Base-by-base conservation (phyloP, 2,329 filamentous ascomycete species). In the Fusarium decemcellulare region DNA sequence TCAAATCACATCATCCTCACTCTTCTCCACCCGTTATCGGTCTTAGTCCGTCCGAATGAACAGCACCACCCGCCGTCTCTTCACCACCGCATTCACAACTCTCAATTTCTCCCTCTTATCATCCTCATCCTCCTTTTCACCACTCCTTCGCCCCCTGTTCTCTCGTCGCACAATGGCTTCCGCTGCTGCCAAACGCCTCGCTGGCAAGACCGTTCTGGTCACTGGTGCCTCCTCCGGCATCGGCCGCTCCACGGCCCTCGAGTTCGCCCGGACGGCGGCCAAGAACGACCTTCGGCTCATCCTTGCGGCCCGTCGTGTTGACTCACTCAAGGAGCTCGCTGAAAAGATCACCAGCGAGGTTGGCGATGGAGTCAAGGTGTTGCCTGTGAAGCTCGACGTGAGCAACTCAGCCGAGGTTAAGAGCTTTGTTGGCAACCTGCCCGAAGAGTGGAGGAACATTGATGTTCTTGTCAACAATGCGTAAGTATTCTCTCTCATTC, bases 401-500 rank as follows among this genome's bases (percentile, higher is more conserved):
- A 95, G 92, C 84, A 92, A 92, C 62, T 85, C 93, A 0, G 88
- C 90, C 4, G 90, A 96, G 76, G 87, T 98, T 5, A 86, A 86
- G 55, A 83, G 81, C 42, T 95, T 98, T 76, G 90, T 98, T 12
- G 82, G 81, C 2, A 87, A 85, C 42, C 81, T 98, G 74, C 95
- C 95, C 0, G 88, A 90, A 65, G 95, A 94, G 77, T 98, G 93
- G 83, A 90, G 88, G 79, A 90, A 94, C 29, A 92, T 98, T 70
- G 89, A 98, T 79, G 87, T 98, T 4, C 83, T 99, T 63, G 93
- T 99, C 29, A 99, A 99, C 83, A 98, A 98, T 85, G 95, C 95
- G 93, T 97, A 81, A 79, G 92, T 85, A 18, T 11, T 46, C 34
- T 14, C 18, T 40, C 18, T 44, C 23, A 8, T 50, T 16, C 50